A percentile compares a stretch with the other conserved stretches of the same genome.
These are phyloP conservation scores for Phytophthora capsici DNA, from an alignment of 352 stramenopile species.

Conservation along the genomic window DNA sequence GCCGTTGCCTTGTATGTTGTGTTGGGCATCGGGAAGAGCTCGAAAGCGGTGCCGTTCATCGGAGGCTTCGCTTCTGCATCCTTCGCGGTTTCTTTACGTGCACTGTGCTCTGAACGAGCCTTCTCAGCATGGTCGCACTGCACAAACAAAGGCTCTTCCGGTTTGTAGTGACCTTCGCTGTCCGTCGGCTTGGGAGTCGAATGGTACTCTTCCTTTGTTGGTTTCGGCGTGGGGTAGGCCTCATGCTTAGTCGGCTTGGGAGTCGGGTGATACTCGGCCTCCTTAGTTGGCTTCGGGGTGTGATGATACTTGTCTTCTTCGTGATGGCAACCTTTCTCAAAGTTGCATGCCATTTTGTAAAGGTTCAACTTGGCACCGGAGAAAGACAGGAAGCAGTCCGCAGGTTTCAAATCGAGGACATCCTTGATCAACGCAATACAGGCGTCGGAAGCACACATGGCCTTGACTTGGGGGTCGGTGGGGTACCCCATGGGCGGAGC, in stretches of 20 bases:
- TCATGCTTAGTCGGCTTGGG: slow-evolving; percentile 22
- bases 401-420: slow-evolving; percentile 24
- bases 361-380: slow-evolving; percentile 28
- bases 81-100: slow-evolving; percentile 9
- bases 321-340: slow-evolving; percentile 13
- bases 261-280: slow-evolving; percentile 8
- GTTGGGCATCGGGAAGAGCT: slow-evolving; percentile 29
- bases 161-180: slow-evolving; percentile 11
- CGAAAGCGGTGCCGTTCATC: slow-evolving; percentile 20
- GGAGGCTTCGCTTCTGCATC: slow-evolving; percentile 21
- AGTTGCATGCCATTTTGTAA: slow-evolving; percentile 16
- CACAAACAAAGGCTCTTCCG: slow-evolving; percentile 14
- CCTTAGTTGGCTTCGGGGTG: slow-evolving; percentile 1
- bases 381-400: slow-evolving; percentile 34
- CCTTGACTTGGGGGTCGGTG: slow-evolving; percentile 31
- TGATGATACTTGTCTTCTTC: slow-evolving; percentile 6
- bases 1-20: slow-evolving; percentile 35
- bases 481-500: slow-evolving; percentile 22
- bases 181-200: slow-evolving; percentile 6
- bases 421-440: slow-evolving; percentile 30
- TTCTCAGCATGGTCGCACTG: slow-evolving; percentile 5
- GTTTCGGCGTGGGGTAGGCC: neutral
- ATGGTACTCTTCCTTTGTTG: slow-evolving; percentile 15
- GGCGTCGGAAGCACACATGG: slow-evolving; percentile 32
- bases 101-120: neutral